Conservation (phyloP, 371 early-diverging fungal species). For the Mucor irregularis region DNA sequence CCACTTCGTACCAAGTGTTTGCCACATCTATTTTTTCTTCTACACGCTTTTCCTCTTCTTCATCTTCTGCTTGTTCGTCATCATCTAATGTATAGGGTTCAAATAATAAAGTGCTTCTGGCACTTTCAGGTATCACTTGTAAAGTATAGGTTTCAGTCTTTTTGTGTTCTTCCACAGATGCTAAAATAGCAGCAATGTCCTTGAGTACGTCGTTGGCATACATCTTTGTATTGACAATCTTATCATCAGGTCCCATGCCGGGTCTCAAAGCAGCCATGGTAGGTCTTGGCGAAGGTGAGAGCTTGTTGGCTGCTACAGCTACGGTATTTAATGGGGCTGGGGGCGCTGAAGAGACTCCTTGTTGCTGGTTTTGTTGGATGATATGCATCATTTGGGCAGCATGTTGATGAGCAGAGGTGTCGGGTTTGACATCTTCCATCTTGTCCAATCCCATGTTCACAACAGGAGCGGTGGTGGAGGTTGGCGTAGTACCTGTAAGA, state of each 20-base stretch:
- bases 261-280: conserved; percentile 19
- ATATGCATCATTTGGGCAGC: conserved; percentile 26
- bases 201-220: conserved; percentile 41
- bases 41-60: neutral
- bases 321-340: conserved; percentile 7
- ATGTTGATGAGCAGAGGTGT: conserved; percentile 11
- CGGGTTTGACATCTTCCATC: neutral
- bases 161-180: conserved; percentile 7
- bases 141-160: neutral
- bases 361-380: conserved; percentile 18
- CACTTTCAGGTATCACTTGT: neutral
- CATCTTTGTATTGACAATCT: conserved; percentile 29
- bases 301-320: conserved; percentile 1
- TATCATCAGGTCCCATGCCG: conserved; percentile 38
- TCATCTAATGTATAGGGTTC: conserved; percentile 7
- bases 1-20: conserved; percentile 38
- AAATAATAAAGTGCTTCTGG: conserved; percentile 7
- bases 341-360: conserved; percentile 9
- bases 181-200: conserved; percentile 31
- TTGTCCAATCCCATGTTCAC: conserved; percentile 4
- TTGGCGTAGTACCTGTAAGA: conserved; percentile 3
- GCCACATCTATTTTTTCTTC: neutral
- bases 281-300: neutral
- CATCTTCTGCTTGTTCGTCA: conserved; percentile 5
- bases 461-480: too few species aligned